Base-by-base conservation (phyloP, 2,329 filamentous ascomycete genomes). In the Scleromitrula shiraiana region DNA sequence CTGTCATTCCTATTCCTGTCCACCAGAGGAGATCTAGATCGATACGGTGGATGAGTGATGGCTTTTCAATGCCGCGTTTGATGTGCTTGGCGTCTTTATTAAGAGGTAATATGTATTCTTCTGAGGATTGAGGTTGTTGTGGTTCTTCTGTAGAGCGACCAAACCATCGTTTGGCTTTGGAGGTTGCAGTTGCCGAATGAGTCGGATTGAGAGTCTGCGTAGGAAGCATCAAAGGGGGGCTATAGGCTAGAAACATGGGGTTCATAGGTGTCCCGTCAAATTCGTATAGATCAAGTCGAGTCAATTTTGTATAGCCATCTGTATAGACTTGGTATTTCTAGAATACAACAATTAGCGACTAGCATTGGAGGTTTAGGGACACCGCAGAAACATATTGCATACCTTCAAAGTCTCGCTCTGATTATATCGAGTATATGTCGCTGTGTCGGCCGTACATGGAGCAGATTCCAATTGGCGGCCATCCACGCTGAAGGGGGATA, bases 221-320 rank as follows among this genome's bases (percentile, higher is more conserved):
- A 2, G 83, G 82, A 5, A 86, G 74, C 81, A 87, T 87, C 59
- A 80, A 67, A 0, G 83, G 82, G 5, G 80, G 76, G 10, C 66
- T 71, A 61, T 74, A 78, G 53, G 74, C 75, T 38, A 84, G 71
- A 64, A 83, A 87, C 70, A 88, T 73, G 9, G 83, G 82, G 55
- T 82, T 76, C 66, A 85, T 68, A 9, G 80, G 81, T 1, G 77
- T 66, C 50, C 82, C 83, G 60, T 85, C 78, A 57, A 74, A 78
- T 57, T 74, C 64, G 64, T 71, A 82, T 38, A 88, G 72, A 55
- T 85, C 78, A 20, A 88, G 74, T 46, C 82, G 77, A 36, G 69
- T 70, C 50, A 80, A 70, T 44, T 77, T 74, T 63, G 80, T 75
- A 64, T 82, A 86, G 15, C 68, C 65, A 60, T 87, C 83, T 7